phyloP scores from a whole-genome alignment of 2,329 filamentous ascomycete genomes.

The Colletotrichum gloeosporioides region DNA sequence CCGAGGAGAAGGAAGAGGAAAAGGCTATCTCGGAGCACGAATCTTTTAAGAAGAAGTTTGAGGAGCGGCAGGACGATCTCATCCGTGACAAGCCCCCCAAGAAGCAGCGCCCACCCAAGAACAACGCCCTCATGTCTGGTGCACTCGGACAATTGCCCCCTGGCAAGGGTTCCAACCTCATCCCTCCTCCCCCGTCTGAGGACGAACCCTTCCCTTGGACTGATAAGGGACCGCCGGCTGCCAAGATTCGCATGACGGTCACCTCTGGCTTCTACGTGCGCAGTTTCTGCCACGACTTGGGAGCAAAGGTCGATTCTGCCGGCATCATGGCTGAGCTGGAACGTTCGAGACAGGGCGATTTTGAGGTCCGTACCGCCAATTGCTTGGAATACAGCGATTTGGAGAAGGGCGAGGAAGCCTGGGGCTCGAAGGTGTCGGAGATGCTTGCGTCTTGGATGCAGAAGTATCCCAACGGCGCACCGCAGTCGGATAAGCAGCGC shows the following conservation, averaged over 20 bases:
- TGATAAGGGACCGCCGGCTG: slow-evolving; percentile 74
- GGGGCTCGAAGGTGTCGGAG: slow-evolving; percentile 74
- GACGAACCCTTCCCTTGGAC: slow-evolving; percentile 61
- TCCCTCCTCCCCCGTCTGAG: slow-evolving; percentile 52
- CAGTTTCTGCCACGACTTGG: slow-evolving; percentile 90
- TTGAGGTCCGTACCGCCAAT: slow-evolving; percentile 71
- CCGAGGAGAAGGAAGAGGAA: slow-evolving; percentile 61
- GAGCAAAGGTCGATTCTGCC: slow-evolving; percentile 79
- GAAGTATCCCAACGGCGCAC: slow-evolving; percentile 27
- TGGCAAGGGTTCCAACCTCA: slow-evolving; percentile 57
- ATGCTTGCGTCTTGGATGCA: slow-evolving; percentile 50
- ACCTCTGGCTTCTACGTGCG: slow-evolving; percentile 97
- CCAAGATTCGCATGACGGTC: slow-evolving; percentile 86
- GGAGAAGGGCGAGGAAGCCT: slow-evolving; percentile 76
- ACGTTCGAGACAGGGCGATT: slow-evolving; percentile 82
- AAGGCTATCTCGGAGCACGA: slow-evolving; percentile 62
- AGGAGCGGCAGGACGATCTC: slow-evolving; percentile 62
- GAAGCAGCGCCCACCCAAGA: slow-evolving; percentile 38
- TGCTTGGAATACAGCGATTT: slow-evolving; percentile 83
- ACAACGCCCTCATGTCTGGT: slow-evolving; percentile 61
- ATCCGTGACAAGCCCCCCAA: slow-evolving; percentile 55
- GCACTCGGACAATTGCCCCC: slow-evolving; percentile 58
- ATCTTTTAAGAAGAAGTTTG: slow-evolving; percentile 62
- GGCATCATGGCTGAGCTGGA: slow-evolving; percentile 87
- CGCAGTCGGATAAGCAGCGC: slow-evolving; percentile 24